Evolutionary conservation across 1,284 basidiomycete genomes (phyloP), one percentile per base, ranked within the genome.

Genomic region (Acaromyces ingoldii): DNA sequence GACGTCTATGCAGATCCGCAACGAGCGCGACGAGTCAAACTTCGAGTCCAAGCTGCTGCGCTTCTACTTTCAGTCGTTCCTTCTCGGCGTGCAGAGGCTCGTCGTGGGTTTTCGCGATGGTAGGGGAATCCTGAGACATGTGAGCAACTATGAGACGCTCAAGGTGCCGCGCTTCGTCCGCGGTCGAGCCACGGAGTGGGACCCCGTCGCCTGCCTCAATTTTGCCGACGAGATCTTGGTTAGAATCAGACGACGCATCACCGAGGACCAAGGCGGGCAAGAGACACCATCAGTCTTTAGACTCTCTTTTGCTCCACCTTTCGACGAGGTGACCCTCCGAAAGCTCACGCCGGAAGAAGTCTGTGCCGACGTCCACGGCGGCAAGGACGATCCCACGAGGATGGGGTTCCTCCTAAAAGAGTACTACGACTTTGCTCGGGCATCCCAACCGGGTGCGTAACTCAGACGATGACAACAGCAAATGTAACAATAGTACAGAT

Each of bases 71-170:
- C 93, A 98, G 71, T 92, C 89, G 1, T 96, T 90, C 76, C 81
- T 96, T 17, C 81, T 96, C 36, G 91, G 91, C 38, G 86, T 95
- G 19, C 88, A 88, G 10, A 59, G 52, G 69, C 85, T 98, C 48
- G 79, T 92, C 15, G 88, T 97, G 13, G 93, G 93, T 11, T 98
- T 97, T 76, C 84, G 93, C 47, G 89, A 87, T 39, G 84, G 84
- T 15, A 77, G 81, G 24, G 91, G 91, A 1, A 51, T 57, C 9
- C 46, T 78, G 25, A 57, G 58, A 7, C 60, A 57, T n/a, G 55
- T 60, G 30, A 25, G 39, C 21, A 26, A 36, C 6, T 17, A 28
- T 15, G 25, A 72, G 4, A 78, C 77, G 19, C 59, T 74, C 19
- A 63, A 75, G 6, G 63, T 78, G 4, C 77, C 77, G 2, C 59